phyloP scores from a whole-genome alignment of 2,329 filamentous ascomycete genomes.

The Claviceps citrina region DNA sequence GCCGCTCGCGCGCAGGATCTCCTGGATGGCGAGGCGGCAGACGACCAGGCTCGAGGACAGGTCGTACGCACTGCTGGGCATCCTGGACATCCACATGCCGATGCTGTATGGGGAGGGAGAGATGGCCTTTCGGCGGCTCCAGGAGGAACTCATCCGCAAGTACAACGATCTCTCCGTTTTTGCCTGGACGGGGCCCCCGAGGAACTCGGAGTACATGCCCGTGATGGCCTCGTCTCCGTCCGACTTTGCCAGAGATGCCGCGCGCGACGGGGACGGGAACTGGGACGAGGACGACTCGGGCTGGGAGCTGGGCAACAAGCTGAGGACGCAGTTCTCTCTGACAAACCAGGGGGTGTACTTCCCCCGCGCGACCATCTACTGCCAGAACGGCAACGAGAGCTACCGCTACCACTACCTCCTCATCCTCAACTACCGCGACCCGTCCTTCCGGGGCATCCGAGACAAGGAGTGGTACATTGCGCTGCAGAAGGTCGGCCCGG shows the following conservation, averaged over 20 bases:
- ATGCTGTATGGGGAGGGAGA: conserved; percentile 13
- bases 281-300: not conserved
- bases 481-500: conserved; percentile 1
- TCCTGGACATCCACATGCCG: conserved; percentile 14
- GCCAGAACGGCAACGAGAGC: not conserved
- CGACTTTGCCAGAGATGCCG: not conserved
- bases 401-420: not conserved
- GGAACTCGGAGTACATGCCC: not conserved
- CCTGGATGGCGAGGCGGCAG: conserved; percentile 10
- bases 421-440: not conserved
- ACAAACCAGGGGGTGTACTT: conserved; percentile 3
- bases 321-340: not conserved
- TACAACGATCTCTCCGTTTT: conserved; percentile 11
- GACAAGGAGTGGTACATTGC: conserved; percentile 1
- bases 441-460: not conserved
- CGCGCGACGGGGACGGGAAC: not conserved
- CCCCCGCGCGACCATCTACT: not conserved
- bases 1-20: conserved; percentile 11
- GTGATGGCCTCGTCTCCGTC: not conserved
- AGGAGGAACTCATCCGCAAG: conserved; percentile 12
- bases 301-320: not conserved
- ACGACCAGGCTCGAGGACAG: conserved; percentile 13
- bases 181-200: conserved; percentile 8
- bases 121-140: conserved; percentile 9
- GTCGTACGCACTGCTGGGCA: conserved; percentile 13